Evolutionary conservation across 1,284 basidiomycete genomes (phyloP).

Genomic region (Thelephora terrestris): DNA sequence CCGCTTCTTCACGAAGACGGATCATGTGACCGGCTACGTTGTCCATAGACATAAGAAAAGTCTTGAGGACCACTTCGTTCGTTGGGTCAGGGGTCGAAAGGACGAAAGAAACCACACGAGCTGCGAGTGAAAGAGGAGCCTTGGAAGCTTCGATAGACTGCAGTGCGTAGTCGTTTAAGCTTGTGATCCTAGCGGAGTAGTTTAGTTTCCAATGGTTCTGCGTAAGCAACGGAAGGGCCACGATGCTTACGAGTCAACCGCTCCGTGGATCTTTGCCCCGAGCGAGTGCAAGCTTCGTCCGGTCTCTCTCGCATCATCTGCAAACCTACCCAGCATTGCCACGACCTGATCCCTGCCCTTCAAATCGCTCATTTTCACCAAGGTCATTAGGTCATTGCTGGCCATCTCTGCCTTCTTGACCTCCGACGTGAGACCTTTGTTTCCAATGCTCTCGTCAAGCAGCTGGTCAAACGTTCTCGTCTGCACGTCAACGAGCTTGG

Average conservation of each 20-base stretch:
- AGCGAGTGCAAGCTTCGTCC: slow-evolving; percentile 48
- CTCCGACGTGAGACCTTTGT: slow-evolving; percentile 46
- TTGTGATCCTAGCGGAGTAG: slow-evolving; percentile 43
- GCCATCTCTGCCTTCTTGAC: no score
- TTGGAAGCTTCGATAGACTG: slow-evolving; percentile 44
- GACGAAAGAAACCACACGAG: slow-evolving; percentile 17
- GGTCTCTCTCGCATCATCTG: slow-evolving; percentile 46
- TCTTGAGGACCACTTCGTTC: slow-evolving; percentile 34
- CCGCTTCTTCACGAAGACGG: slow-evolving; percentile 52
- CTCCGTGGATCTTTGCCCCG: slow-evolving; percentile 50
- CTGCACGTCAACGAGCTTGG: slow-evolving; percentile 46
- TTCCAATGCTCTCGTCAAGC: slow-evolving; percentile 43
- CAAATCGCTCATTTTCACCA: slow-evolving; percentile 54
- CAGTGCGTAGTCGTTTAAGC: slow-evolving; percentile 60
- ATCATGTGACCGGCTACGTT: slow-evolving; percentile 41
- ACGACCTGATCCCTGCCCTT: slow-evolving; percentile 48
- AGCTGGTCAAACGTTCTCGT: slow-evolving; percentile 51
- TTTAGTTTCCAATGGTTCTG: no score
- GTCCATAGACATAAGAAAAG: slow-evolving; percentile 53
- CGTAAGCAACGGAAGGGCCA: background rate
- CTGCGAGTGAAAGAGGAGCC: slow-evolving; percentile 28
- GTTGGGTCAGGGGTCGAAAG: slow-evolving; percentile 27
- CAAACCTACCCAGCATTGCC: slow-evolving; percentile 38
- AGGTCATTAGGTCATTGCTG: no score
- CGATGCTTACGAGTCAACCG: slow-evolving; percentile 52